Evolutionary conservation across 306 rosid species (phyloP).

Genomic region (Quercus glauca): DNA sequence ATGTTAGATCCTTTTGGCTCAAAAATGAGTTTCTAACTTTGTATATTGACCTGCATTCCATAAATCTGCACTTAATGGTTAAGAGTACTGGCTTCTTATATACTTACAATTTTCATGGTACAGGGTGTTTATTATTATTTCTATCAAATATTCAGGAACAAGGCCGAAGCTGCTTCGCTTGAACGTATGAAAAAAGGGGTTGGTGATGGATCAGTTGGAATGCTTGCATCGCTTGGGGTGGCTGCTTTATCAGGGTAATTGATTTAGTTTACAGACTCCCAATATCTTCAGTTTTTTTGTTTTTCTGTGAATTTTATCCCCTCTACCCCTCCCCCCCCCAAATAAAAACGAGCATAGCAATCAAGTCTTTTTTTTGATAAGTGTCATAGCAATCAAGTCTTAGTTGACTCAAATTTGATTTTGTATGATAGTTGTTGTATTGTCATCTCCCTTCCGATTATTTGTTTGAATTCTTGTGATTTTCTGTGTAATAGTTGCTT

Average conservation of each 20-base stretch:
- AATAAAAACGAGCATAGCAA: background rate
- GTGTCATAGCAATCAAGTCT: background rate
- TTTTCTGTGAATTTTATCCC: background rate
- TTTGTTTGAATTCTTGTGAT: background rate
- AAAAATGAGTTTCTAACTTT: background rate
- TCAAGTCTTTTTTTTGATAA: too few relatives aligned
- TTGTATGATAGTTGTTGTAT: background rate
- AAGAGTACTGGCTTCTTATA: constrained; percentile 43
- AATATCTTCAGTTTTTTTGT: background rate
- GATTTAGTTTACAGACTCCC: background rate
- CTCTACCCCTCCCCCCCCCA: too few relatives aligned
- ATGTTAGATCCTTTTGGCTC: background rate
- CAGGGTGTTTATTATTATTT: constrained; percentile 99
- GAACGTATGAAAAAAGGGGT: constrained; percentile 52
- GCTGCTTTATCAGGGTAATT: constrained; percentile 92
- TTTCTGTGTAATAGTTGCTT: constrained; percentile 13
- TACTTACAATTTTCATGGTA: constrained; percentile 47
- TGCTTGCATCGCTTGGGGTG: constrained; percentile 82
- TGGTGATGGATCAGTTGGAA: constrained; percentile 94
- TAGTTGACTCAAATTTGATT: background rate
- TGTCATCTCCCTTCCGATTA: background rate
- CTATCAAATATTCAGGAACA: constrained; percentile 99
- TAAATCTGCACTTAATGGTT: background rate
- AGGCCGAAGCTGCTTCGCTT: constrained; percentile 72
- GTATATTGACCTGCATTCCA: background rate